These are phyloP conservation scores for Fusarium secorum DNA, from an alignment of 2,329 filamentous ascomycete species.

Conservation along the genomic window DNA sequence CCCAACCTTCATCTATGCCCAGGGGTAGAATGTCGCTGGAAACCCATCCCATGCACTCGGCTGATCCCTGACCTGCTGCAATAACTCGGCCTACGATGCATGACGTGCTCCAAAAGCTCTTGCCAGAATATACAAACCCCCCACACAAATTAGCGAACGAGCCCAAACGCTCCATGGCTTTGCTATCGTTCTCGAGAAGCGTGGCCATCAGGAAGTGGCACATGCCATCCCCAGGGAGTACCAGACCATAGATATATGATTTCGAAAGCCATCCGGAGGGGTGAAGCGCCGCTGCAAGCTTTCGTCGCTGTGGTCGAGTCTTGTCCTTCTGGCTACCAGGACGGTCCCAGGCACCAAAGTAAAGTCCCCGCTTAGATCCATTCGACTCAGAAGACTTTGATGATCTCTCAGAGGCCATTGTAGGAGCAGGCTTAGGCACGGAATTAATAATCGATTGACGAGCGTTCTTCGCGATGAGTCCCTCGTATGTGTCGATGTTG, in stretches of 20 bases:
- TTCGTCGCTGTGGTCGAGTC: slow-evolving; percentile 56
- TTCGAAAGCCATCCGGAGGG: slow-evolving; percentile 72
- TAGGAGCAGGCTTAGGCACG: slow-evolving; percentile 44
- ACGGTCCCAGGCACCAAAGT: slow-evolving; percentile 55
- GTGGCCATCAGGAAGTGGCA: slow-evolving; percentile 72
- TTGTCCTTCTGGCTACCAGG: slow-evolving; percentile 45
- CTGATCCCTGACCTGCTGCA: slow-evolving; percentile 67
- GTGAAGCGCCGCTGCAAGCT: slow-evolving; percentile 65
- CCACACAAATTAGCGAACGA: slow-evolving; percentile 69
- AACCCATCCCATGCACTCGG: slow-evolving; percentile 74
- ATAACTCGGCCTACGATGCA: slow-evolving; percentile 72
- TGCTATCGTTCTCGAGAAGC: slow-evolving; percentile 69
- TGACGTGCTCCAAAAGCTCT: slow-evolving; percentile 74
- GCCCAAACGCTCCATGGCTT: slow-evolving; percentile 65
- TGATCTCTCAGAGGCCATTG: background rate
- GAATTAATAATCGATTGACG: slow-evolving; percentile 48
- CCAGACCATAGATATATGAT: slow-evolving; percentile 70
- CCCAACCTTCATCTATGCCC: slow-evolving; percentile 63
- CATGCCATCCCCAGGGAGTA: slow-evolving; percentile 70
- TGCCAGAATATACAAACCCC: slow-evolving; percentile 68
- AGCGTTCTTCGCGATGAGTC: slow-evolving; percentile 58
- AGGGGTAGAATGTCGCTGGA: slow-evolving; percentile 66
- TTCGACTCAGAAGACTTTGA: slow-evolving; percentile 47
- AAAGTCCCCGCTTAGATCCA: slow-evolving; percentile 53
- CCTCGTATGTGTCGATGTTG: slow-evolving; percentile 61